Base-by-base conservation (phyloP, 257 asterid genomes). In the Leptodermis oblonga region DNA sequence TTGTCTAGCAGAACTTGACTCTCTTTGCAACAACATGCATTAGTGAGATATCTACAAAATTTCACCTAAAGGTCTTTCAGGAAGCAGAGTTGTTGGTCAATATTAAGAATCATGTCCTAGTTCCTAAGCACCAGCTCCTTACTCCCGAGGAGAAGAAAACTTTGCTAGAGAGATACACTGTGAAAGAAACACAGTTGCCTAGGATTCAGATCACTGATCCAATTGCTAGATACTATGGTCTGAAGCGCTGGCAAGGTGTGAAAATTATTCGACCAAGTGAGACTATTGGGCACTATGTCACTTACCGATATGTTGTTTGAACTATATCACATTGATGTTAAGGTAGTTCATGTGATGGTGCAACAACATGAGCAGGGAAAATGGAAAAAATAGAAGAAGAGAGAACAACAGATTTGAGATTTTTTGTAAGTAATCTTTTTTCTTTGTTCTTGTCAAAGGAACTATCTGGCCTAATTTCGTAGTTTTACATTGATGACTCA, bases 121-220 rank as follows among this genome's bases (percentile, higher is more conserved):
- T 88, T 62, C 97, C 96, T 3, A 86, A 84, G 82, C 98, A 92
- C 71, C 90, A 86, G 82, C 66, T 89, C 72, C 93, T 90, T 20
- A 73, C 83, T 7, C 63, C 78, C n/a, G 95, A 81, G 56, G 96
- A 92, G 79, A 90, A 92, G 86, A 92, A 86, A 70, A 82, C 89
- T 14, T 71, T 92, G 82, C 86, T 90, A 58, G 95, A 88, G 69
- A 79, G 90, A 85, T 90, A 92, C 77, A 90, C 96, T 0, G 93
- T 92, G 78, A 92, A 90, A 67, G 97, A 90, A 74, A 87, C 94
- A 26, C 97, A 90, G 98, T 82, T 92, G 6, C 98, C 98, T 42
- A 90, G 90, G 51, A 83, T 91, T 68, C 96, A 87, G 79, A 46
- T 89, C 9, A 84, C 86, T 0, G 97, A 89, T 74, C 97, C 95